Base-by-base conservation (phyloP, 768 basidiomycete genomes). In the Agrocybe praecox region DNA sequence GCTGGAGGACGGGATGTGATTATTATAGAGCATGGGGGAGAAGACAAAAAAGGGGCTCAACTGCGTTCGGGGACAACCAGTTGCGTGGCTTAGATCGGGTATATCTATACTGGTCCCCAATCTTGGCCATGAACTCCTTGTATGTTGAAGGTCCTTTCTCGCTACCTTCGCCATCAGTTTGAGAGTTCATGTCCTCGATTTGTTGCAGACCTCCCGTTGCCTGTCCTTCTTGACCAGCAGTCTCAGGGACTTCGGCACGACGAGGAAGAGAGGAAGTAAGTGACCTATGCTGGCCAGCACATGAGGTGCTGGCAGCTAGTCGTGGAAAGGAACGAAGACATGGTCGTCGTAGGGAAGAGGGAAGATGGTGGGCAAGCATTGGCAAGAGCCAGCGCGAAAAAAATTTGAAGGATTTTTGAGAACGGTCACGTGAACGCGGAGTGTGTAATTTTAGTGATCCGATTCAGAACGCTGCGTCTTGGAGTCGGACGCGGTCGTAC, bases 21-120 rank as follows among this genome's bases (percentile, higher is more conserved):
- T 48, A 53, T 33, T 33, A 50, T 11, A 22, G 11, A 36, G 49
- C 34, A 34, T 19, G 21, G n/a, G 21, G n/a, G 8, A 26, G 43
- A 47, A 24, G 60, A 26, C 46, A 55, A 45, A 29, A 22, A 64
- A 67, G 68, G 69, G 66, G 77, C 80, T 76, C 72, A 73, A 85
- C 87, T 75, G 80, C 70, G 29, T 71, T 76, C 12, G 51, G 56
- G 59, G 84, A 82, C 9, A 93, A 74, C 86, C 88, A 92, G 54
- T 87, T 84, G 42, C 78, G 74, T 23, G 86, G 81, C 29, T 72
- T 40, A 14, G 36, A 40, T 5, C 14, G 64, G 21, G 82, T 76
- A 21, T 74, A 63, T 61, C 74, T 76, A 63, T 72, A 88, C 46
- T 71, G 62, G 36, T 60, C 59, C 1, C 80, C 84, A 47, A 75